Base-by-base conservation (phyloP, 495 filamentous ascomycete genomes). In the Barbatosphaeria neglecta region DNA sequence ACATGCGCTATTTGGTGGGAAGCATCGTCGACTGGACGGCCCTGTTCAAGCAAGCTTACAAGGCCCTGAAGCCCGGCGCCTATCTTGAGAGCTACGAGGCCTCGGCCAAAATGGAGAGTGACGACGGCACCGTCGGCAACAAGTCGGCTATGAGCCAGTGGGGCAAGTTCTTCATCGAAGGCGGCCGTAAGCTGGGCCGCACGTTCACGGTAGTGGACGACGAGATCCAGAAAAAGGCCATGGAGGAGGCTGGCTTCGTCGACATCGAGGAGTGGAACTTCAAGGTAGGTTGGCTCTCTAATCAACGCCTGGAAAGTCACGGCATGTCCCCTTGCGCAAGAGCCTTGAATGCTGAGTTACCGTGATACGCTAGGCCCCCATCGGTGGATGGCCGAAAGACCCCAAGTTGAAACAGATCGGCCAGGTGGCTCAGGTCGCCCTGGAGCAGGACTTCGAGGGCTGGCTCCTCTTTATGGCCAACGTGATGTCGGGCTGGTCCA, bases 1-100 rank as follows among this genome's bases (percentile, higher is more conserved):
- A 81, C 56, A 53, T 67, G 8, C 72, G 77, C 2, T 73, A 69
- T 46, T 52, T 81, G 20, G 63, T 69, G 41, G 74, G 74, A n/a
- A 66, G 63, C 4, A 60, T 80, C 13, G 24, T 50, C 13, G 65
- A 78, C 50, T 80, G 72, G 73, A 59, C 63, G 5, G 55, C 47
- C 19, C 64, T 55, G 1, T 58, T 65, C 27, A 17, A 45, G 16
- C 51, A 69, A 46, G 57, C 51, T 15, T 63, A 57, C 44, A 25
- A 18, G 1, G 38, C 50, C 3, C 50, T 65, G n/a, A 66, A 61
- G 38, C 67, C 67, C 8, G 67, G 67, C 8, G 61, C 59, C 1
- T 58, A 48, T 47, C 33, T 60, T 25, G 46, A 60, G 37, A 54
- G 38, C 37, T 55, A 51, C 28, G 55, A 58, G 20, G 59, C 68